Percentiles rank a stretch among this genome's conserved stretches.
These are phyloP conservation scores for Aspergillus neotritici DNA, from an alignment of 2,329 filamentous ascomycete species.

Conservation along the genomic window DNA sequence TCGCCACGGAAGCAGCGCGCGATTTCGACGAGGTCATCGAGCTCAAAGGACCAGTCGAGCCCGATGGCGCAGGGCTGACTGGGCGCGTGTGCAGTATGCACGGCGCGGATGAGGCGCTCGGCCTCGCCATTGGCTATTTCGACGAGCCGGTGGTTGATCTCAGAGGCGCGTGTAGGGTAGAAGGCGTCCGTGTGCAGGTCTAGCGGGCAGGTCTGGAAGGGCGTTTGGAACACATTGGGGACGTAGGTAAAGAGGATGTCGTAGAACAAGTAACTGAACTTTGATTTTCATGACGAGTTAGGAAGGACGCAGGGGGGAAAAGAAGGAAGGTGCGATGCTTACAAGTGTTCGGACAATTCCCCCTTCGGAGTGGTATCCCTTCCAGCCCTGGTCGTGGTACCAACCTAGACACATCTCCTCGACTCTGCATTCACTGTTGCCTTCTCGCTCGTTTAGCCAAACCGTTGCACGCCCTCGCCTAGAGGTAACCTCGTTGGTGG, in stretches of 20 bases:
- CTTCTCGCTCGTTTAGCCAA: constrained; percentile 75
- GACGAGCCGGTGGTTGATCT: constrained; percentile 81
- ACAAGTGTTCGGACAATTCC: constrained; percentile 81
- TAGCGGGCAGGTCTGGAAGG: constrained; percentile 87
- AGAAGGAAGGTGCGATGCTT: constrained; percentile 8
- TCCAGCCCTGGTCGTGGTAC: constrained; percentile 81
- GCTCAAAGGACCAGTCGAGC: constrained; percentile 80
- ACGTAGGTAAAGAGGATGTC: constrained; percentile 90
- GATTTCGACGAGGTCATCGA: constrained; percentile 74
- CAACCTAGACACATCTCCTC: constrained; percentile 89
- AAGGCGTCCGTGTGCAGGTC: constrained; percentile 93
- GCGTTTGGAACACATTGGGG: constrained; percentile 94
- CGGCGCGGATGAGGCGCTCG: constrained; percentile 57
- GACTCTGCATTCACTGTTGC: constrained; percentile 70
- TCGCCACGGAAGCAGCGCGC: constrained; percentile 71
- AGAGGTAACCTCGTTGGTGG: constrained; percentile 12
- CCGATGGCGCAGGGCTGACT: constrained; percentile 81
- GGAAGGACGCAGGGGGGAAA: background rate
- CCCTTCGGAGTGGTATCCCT: constrained; percentile 89
- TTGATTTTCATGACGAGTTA: background rate
- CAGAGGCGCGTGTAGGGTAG: constrained; percentile 74
- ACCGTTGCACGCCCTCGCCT: constrained; percentile 56
- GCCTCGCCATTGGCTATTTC: constrained; percentile 81
- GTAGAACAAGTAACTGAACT: constrained; percentile 81
- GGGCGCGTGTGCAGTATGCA: constrained; percentile 65